Evolutionary conservation across 1,284 basidiomycete genomes (phyloP).

Genomic region (Apiotrichum montevideense): DNA sequence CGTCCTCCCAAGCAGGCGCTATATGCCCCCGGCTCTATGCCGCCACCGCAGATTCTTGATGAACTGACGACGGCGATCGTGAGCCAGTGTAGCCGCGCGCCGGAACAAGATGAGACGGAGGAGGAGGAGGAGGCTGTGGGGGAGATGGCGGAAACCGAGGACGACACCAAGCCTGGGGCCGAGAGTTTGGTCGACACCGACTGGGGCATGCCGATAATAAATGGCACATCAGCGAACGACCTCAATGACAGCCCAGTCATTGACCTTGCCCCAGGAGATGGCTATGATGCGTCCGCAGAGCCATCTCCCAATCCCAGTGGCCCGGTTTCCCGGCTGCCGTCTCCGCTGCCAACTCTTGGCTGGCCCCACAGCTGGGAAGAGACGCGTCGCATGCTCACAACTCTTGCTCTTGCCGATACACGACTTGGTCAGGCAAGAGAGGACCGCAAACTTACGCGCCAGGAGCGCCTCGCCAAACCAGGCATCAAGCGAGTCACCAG

Average conservation of each 20-base stretch:
- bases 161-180: too few relatives aligned
- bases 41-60: slow-evolving; percentile 37
- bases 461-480: slow-evolving; percentile 27
- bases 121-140: not conserved
- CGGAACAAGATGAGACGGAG: not conserved
- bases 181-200: too few relatives aligned
- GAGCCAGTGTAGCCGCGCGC: not conserved
- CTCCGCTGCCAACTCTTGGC: not conserved
- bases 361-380: slow-evolving; percentile 39
- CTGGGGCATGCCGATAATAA: too few relatives aligned
- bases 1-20: slow-evolving; percentile 34
- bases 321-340: not conserved
- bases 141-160: too few relatives aligned
- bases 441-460: slow-evolving; percentile 25
- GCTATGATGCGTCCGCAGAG: slow-evolving; percentile 1
- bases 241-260: too few relatives aligned
- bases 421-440: slow-evolving; percentile 24
- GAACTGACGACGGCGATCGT: slow-evolving; percentile 36
- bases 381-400: slow-evolving; percentile 37
- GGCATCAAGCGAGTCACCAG: slow-evolving; percentile 31
- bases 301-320: not conserved
- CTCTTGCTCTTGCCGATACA: slow-evolving; percentile 35
- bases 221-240: too few relatives aligned
- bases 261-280: not conserved
- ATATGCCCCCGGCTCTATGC: slow-evolving; percentile 42